Evolutionary conservation across 768 basidiomycete genomes (phyloP).

Genomic region (Sarcomyxa edulis): DNA sequence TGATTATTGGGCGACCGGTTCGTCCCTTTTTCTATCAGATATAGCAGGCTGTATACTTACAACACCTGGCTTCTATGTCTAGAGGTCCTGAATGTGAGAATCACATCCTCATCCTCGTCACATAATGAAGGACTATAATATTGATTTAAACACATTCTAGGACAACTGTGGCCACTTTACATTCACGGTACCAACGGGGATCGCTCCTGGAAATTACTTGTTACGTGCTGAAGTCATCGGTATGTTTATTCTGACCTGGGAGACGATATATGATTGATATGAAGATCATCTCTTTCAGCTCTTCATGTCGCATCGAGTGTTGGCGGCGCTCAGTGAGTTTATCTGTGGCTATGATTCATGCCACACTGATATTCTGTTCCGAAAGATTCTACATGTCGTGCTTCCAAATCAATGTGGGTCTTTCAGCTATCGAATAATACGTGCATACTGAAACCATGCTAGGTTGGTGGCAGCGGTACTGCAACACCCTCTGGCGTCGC

Average conservation of each 20-base stretch:
- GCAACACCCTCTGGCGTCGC: slow-evolving; percentile 32
- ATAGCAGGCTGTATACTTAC: background rate
- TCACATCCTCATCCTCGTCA: too few relatives aligned
- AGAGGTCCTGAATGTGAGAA: slow-evolving; percentile 25
- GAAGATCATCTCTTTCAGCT: slow-evolving; percentile 16
- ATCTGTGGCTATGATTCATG: background rate
- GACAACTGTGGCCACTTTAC: slow-evolving; percentile 52
- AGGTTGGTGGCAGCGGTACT: slow-evolving; percentile 22
- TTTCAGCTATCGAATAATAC: too few relatives aligned
- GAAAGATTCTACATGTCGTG: slow-evolving; percentile 38
- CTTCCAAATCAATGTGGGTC: slow-evolving; percentile 39
- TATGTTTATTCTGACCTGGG: slow-evolving; percentile 17
- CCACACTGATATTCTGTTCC: background rate
- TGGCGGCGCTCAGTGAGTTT: slow-evolving; percentile 32
- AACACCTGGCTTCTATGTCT: background rate
- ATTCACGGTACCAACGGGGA: slow-evolving; percentile 37
- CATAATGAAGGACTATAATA: slow-evolving; percentile 6
- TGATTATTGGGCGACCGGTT: slow-evolving; percentile 38
- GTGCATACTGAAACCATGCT: too few relatives aligned
- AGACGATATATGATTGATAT: background rate
- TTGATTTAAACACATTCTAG: slow-evolving; percentile 10
- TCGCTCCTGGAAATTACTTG: slow-evolving; percentile 40
- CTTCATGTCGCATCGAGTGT: slow-evolving; percentile 35
- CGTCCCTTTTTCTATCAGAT: slow-evolving; percentile 6
- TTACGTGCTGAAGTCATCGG: slow-evolving; percentile 44